Evolutionary conservation across 331 rosid genomes (phyloP).

Genomic region (Stylosanthes scabra): DNA sequence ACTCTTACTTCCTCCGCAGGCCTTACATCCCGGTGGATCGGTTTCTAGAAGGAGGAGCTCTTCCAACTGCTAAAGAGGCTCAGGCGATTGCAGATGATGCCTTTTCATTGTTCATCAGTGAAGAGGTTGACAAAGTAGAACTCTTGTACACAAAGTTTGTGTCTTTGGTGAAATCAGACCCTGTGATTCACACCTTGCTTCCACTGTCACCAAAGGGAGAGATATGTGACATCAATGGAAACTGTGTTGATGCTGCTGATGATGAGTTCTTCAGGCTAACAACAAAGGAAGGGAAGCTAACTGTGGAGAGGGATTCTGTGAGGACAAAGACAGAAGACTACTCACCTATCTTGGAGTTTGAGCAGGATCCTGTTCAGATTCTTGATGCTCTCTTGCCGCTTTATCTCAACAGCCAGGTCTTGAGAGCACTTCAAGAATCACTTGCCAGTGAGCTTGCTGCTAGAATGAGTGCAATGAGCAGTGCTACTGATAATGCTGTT

Average conservation of each 20-base stretch:
- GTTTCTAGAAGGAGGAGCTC: conserved; percentile 64
- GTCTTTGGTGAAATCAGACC: conserved; percentile 76
- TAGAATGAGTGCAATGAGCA: conserved; percentile 92
- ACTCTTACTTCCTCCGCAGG: conserved; percentile 72
- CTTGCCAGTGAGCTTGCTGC: conserved; percentile 93
- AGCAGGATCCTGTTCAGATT: conserved; percentile 95
- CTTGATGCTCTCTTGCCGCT: conserved; percentile 90
- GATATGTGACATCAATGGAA: conserved; percentile 81
- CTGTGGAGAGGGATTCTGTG: conserved; percentile 72
- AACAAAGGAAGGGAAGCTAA: conserved; percentile 82
- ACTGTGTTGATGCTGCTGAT: conserved; percentile 87
- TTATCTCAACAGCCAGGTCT: conserved; percentile 82
- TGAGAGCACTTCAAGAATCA: conserved; percentile 92
- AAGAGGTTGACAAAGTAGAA: conserved; percentile 90
- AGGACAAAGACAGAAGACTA: conserved; percentile 61
- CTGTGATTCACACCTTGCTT: conserved; percentile 83
- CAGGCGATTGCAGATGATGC: conserved; percentile 91
- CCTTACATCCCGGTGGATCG: conserved; percentile 84
- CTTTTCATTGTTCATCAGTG: conserved; percentile 81
- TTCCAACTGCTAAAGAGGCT: conserved; percentile 91
- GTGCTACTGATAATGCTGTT: conserved; percentile 69
- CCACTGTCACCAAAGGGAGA: conserved; percentile 92
- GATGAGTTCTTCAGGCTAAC: conserved; percentile 88
- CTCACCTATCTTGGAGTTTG: conserved; percentile 76
- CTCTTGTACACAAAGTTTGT: conserved; percentile 85